Conservation (phyloP, 1,139 yeast species). For the Saccharomyces uvarum region DNA sequence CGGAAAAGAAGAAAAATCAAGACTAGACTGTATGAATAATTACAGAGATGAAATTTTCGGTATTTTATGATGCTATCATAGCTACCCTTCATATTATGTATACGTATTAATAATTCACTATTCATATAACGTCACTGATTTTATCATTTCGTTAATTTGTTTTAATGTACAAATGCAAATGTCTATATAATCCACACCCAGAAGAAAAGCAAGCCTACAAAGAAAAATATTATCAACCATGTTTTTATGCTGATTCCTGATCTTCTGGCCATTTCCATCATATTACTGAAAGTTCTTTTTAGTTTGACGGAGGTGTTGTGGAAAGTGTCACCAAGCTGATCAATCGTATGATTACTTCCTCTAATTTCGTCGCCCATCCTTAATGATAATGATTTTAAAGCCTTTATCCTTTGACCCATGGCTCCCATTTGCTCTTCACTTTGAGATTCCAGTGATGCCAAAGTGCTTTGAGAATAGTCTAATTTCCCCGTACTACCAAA, state of each 20-base stretch:
- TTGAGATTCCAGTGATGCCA: conserved; percentile 73
- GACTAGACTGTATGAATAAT: conserved; percentile 5
- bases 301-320: conserved; percentile 41
- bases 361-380: conserved; percentile 82
- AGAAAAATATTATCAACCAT: conserved; percentile 62
- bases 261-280: conserved; percentile 75
- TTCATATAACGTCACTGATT: neutral
- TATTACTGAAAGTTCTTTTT: conserved; percentile 60
- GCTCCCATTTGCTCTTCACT: conserved; percentile 67
- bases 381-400: conserved; percentile 62
- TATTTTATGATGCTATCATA: neutral
- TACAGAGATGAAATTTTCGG: neutral
- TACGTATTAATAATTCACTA: neutral
- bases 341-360: conserved; percentile 57
- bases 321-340: conserved; percentile 45
- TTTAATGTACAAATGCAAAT: neutral
- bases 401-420: conserved; percentile 62
- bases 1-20: conserved; percentile 6
- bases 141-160: neutral
- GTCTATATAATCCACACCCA: conserved; percentile 67
- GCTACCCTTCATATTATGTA: neutral
- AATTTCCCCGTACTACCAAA: conserved; percentile 17
- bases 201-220: conserved; percentile 62
- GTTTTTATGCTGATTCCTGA: conserved; percentile 75
- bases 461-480: conserved; percentile 41